These are phyloP conservation scores for Phytophthora lateralis DNA, from an alignment of 352 stramenopile genomes.

Conservation along the genomic window DNA sequence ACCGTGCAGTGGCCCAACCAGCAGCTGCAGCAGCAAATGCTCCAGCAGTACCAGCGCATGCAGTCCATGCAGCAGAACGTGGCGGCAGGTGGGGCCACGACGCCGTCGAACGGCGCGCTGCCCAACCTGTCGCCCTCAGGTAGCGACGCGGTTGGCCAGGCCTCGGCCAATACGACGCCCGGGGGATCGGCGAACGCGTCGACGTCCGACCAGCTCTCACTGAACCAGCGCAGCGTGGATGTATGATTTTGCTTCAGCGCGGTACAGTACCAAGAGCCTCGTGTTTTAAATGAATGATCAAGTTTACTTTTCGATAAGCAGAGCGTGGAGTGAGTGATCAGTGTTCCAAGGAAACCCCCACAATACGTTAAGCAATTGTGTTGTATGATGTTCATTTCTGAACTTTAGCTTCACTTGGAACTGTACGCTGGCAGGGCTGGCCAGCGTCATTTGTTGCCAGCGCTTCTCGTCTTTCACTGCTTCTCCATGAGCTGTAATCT, in stretches of 20 bases:
- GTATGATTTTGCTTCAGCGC: conserved; percentile 43
- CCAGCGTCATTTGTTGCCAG: conserved; percentile 22
- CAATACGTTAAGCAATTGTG: not conserved
- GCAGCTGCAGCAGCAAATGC: conserved; percentile 88
- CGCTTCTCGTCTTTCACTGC: conserved; percentile 17
- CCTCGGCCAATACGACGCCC: conserved; percentile 29
- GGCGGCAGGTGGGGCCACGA: conserved; percentile 10
- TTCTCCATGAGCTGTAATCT: conserved; percentile 31
- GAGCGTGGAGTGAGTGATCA: too few relatives aligned
- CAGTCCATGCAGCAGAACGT: conserved; percentile 71
- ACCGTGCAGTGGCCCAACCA: conserved; percentile 73
- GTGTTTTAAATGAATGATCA: conserved; percentile 40
- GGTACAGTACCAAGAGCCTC: conserved; percentile 20
- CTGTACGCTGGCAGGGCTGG: conserved; percentile 17
- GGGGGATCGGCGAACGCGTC: conserved; percentile 22
- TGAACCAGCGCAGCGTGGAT: conserved; percentile 82
- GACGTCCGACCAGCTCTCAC: conserved; percentile 65
- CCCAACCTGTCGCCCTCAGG: conserved; percentile 53
- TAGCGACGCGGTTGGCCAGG: conserved; percentile 37
- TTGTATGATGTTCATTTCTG: conserved; percentile 25
- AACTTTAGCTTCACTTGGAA: conserved; percentile 33
- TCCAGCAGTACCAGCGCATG: conserved; percentile 86
- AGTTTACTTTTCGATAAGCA: conserved; percentile 20
- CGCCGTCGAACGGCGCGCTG: conserved; percentile 35
- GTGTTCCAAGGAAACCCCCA: too few relatives aligned